These are phyloP conservation scores for Globisporangium paroecandrum DNA, from an alignment of 352 stramenopile species.

Conservation along the genomic window DNA sequence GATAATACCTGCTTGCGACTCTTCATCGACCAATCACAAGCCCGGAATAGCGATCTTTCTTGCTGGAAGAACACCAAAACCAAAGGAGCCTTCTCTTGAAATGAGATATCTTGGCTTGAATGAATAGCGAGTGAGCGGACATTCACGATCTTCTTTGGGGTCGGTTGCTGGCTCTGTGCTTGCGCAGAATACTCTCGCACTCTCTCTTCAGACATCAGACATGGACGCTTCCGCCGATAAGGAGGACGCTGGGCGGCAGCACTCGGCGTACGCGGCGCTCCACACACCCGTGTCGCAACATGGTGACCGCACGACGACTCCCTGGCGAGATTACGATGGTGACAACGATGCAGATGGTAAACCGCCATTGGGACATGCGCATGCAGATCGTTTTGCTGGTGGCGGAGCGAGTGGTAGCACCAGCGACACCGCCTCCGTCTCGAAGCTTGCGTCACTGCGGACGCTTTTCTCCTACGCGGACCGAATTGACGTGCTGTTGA, in stretches of 20 bases:
- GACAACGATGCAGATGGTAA: background rate
- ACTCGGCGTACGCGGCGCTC: conserved; percentile 1
- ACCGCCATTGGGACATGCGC: background rate
- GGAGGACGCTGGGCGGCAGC: background rate
- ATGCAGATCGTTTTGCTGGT: background rate
- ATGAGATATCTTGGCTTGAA: background rate
- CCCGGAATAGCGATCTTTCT: background rate
- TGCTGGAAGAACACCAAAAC: background rate
- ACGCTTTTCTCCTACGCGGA: conserved; percentile 39
- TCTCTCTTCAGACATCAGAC: no score
- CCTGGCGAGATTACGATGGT: background rate
- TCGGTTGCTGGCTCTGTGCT: no score
- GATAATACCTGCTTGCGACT: background rate
- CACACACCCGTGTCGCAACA: background rate
- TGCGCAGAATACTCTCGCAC: no score
- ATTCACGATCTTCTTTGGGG: background rate
- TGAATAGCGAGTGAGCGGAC: no score
- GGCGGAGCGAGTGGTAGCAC: background rate
- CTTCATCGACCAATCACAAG: background rate
- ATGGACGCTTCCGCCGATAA: conserved; percentile 1
- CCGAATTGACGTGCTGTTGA: conserved; percentile 46
- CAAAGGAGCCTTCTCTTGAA: no score
- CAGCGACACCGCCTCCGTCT: background rate
- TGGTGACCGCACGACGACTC: background rate
- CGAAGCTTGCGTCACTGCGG: background rate